Percentiles rank a stretch among this genome's conserved stretches.
Conservation (phyloP, 345 rosid genomes). For the Microthlaspi erraticum region DNA sequence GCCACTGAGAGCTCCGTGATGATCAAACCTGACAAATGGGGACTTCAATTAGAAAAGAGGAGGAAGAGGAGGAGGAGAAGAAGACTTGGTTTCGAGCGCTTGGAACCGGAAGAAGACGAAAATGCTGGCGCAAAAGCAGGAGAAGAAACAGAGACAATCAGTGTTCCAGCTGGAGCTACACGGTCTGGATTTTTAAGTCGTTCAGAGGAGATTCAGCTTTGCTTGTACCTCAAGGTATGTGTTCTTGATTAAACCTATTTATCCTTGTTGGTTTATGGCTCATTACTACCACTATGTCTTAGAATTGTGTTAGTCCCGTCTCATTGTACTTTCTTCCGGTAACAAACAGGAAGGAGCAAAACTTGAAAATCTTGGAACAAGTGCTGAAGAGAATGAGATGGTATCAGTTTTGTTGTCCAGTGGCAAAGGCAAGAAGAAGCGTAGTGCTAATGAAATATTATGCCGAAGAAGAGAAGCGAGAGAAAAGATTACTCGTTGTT, state of each 20-base stretch:
- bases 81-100: constrained; percentile 40
- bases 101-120: constrained; percentile 39
- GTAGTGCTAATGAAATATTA: constrained; percentile 47
- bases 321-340: not conserved
- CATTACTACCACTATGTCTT: not conserved
- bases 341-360: constrained; percentile 59
- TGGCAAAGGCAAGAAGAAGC: constrained; percentile 42
- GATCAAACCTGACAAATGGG: constrained; percentile 48
- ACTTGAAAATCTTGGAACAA: constrained; percentile 50
- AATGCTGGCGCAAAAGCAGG: constrained; percentile 18
- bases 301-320: too few relatives aligned
- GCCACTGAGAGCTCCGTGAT: constrained; percentile 42
- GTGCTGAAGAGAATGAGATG: constrained; percentile 46
- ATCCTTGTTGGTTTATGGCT: not conserved
- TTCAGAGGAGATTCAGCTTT: constrained; percentile 59
- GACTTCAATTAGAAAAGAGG: constrained; percentile 45
- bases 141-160: constrained; percentile 5
- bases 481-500: constrained; percentile 52
- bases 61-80: constrained; percentile 52
- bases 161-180: constrained; percentile 35
- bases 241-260: not conserved
- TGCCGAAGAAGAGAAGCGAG: constrained; percentile 55
- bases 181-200: constrained; percentile 47
- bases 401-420: constrained; percentile 42
- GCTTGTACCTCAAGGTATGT: constrained; percentile 53